Conservation (phyloP, 1,139 yeast genomes). For the Trichomonascaceae sp. region DNA sequence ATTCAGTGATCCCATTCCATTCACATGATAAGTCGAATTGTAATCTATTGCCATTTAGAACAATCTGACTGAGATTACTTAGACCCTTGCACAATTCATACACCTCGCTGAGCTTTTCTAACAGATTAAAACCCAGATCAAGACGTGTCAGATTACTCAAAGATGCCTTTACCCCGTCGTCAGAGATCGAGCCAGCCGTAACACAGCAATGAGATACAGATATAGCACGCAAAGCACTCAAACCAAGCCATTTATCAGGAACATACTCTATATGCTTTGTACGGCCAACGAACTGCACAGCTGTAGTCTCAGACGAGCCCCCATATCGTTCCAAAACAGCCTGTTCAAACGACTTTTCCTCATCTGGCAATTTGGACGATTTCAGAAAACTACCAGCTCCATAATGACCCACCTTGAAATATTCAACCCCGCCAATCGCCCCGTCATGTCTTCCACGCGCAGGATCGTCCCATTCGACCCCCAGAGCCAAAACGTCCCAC, state of each 20-base stretch:
- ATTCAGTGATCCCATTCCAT: conserved; percentile 20
- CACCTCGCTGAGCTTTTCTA: conserved; percentile 40
- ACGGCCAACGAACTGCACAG: conserved; percentile 30
- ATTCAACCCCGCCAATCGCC: conserved; percentile 37
- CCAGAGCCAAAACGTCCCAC: conserved; percentile 60
- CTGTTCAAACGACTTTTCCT: conserved; percentile 36
- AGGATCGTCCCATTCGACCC: conserved; percentile 81
- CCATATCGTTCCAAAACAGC: conserved; percentile 50
- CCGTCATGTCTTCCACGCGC: conserved; percentile 58
- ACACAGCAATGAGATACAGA: conserved; percentile 49
- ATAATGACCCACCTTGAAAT: conserved; percentile 36
- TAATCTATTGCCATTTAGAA: conserved; percentile 61
- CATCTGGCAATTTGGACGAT: conserved; percentile 33
- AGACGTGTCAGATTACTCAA: conserved; percentile 38
- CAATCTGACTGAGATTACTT: conserved; percentile 39
- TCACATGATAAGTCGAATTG: conserved; percentile 4
- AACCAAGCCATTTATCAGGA: conserved; percentile 48
- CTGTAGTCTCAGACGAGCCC: conserved; percentile 25
- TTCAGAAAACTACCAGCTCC: conserved; percentile 67
- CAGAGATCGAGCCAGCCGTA: conserved; percentile 23
- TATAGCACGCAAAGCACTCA: conserved; percentile 43
- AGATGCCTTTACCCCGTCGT: conserved; percentile 14
- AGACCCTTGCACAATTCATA: conserved; percentile 36
- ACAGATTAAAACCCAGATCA: conserved; percentile 59
- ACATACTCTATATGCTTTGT: conserved; percentile 57